Percentiles rank a stretch among this genome's conserved stretches.
phyloP scores from a whole-genome alignment of 768 basidiomycete genomes.

The Suillus hirtellus region DNA sequence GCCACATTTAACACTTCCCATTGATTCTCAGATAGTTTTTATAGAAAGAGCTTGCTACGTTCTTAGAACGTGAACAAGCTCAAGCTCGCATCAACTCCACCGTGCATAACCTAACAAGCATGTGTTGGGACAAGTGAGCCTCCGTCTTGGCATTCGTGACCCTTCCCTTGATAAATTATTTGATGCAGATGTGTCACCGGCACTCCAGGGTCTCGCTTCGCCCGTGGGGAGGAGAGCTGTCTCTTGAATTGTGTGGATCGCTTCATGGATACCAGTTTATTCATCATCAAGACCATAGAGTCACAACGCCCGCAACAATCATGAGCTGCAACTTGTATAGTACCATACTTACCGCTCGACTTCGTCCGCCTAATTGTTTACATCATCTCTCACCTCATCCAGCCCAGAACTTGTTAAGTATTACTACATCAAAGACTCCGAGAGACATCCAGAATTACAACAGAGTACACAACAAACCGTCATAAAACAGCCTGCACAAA shows the following conservation, averaged over 20 bases:
- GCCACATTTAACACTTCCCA: conserved; percentile 1
- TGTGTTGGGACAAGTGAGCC: conserved; percentile 91
- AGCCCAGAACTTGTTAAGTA: conserved; percentile 1
- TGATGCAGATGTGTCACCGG: conserved; percentile 73
- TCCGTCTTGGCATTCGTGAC: background rate
- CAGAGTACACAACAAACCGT: conserved; percentile 11
- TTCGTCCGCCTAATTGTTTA: conserved; percentile 5
- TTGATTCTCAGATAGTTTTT: conserved; percentile 13
- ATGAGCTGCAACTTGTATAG: conserved; percentile 5
- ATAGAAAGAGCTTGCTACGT: conserved; percentile 80
- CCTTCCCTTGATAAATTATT: conserved; percentile 14
- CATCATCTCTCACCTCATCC: conserved; percentile 4
- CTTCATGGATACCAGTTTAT: conserved; percentile 85
- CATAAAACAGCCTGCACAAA: conserved; percentile 28
- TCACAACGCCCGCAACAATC: conserved; percentile 43
- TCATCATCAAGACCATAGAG: conserved; percentile 70
- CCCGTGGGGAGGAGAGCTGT: conserved; percentile 77
- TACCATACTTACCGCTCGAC: background rate
- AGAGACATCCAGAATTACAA: conserved; percentile 11
- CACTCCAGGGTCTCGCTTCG: conserved; percentile 75
- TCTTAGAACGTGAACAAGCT: conserved; percentile 81
- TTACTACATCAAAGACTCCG: conserved; percentile 5
- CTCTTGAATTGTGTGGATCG: conserved; percentile 89
- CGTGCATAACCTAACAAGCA: conserved; percentile 77
- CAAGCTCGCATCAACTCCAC: conserved; percentile 68